Conservation (phyloP, 306 rosid species). For the Abrus precatorius region DNA sequence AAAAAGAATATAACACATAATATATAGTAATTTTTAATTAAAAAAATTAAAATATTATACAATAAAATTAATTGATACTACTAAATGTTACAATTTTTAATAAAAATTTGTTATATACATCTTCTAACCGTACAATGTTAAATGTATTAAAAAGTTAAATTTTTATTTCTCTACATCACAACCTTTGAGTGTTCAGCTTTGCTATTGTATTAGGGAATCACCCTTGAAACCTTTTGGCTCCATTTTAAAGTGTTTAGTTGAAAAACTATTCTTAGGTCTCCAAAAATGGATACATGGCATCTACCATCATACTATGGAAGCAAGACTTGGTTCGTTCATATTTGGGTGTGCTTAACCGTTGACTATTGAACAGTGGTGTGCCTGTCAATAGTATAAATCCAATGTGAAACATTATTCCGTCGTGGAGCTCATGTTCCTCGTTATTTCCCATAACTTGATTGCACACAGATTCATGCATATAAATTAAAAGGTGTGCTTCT, state of each 20-base stretch:
- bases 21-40: too few species aligned
- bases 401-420: conserved; percentile 34
- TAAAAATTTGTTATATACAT: too few species aligned
- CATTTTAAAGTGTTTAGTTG: neutral
- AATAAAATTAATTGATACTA: too few species aligned
- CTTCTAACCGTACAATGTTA: too few species aligned
- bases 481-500: conserved; percentile 14
- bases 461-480: conserved; percentile 47
- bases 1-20: too few species aligned
- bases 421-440: conserved; percentile 49
- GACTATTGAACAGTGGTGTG: neutral
- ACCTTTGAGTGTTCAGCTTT: too few species aligned
- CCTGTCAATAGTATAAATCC: neutral
- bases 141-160: too few species aligned
- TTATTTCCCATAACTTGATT: conserved; percentile 7
- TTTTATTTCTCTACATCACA: too few species aligned
- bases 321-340: neutral
- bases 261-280: neutral
- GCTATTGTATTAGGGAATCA: neutral
- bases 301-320: neutral
- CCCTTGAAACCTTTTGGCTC: neutral
- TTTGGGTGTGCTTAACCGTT: neutral
- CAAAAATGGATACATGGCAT: neutral
- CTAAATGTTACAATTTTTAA: too few species aligned
- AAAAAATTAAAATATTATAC: too few species aligned